phyloP scores from a whole-genome alignment of 2,329 filamentous ascomycete genomes.

The Fusarium agapanthi region DNA sequence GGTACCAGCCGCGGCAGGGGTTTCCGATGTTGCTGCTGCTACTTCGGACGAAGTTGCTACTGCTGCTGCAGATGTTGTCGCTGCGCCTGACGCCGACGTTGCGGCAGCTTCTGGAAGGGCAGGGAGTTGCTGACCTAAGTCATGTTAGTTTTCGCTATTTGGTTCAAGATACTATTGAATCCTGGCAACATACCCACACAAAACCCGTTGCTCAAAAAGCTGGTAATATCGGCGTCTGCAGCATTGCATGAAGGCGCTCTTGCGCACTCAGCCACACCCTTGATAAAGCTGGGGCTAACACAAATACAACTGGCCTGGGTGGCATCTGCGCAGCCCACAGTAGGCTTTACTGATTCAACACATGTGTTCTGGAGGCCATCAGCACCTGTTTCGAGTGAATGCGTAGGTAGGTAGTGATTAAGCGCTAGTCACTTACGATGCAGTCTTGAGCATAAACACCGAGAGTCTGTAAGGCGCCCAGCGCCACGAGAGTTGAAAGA shows the following conservation, averaged over 20 bases:
- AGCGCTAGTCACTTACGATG: constrained; percentile 43
- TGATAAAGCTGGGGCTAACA: constrained; percentile 44
- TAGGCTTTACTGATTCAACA: constrained; percentile 14
- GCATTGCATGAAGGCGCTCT: constrained; percentile 37
- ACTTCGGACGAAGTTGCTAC: constrained; percentile 7
- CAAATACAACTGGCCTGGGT: constrained; percentile 53
- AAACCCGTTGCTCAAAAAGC: constrained; percentile 30
- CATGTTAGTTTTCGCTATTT: constrained; percentile 4
- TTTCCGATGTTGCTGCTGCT: constrained; percentile 15
- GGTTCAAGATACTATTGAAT: not conserved
- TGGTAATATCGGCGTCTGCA: constrained; percentile 30
- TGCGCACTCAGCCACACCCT: constrained; percentile 54
- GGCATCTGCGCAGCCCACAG: constrained; percentile 40
- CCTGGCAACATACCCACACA: constrained; percentile 35
- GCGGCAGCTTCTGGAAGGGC: constrained; percentile 9
- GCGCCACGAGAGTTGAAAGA: constrained; percentile 42
- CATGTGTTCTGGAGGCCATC: constrained; percentile 27
- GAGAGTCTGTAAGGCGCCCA: constrained; percentile 40
- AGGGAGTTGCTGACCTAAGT: constrained; percentile 21
- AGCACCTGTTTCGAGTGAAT: constrained; percentile 7
- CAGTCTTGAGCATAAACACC: constrained; percentile 42
- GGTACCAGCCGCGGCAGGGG: constrained; percentile 3
- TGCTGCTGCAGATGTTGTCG: constrained; percentile 6
- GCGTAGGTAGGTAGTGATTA: not conserved
- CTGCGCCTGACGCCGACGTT: constrained; percentile 9